These are phyloP conservation scores for Jimgerdemannia lactiflua DNA, from an alignment of 192 early-diverging fungal genomes.

Conservation along the genomic window DNA sequence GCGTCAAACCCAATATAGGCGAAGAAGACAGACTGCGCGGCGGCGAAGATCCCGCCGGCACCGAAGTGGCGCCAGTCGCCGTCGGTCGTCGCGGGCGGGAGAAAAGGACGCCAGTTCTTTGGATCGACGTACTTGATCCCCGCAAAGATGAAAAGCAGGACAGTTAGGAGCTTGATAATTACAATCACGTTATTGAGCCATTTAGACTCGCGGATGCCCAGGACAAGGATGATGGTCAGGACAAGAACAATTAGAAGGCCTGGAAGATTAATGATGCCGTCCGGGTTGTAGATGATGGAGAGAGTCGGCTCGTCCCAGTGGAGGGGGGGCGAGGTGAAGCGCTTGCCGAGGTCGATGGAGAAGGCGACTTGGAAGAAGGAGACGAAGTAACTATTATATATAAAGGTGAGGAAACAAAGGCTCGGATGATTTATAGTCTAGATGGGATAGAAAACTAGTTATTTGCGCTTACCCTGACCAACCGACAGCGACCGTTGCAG, in stretches of 20 bases:
- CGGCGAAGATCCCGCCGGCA: conserved; percentile 65
- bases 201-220: conserved; percentile 74
- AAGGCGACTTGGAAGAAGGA: conserved; percentile 63
- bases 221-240: conserved; percentile 59
- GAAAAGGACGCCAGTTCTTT: conserved; percentile 74
- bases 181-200: conserved; percentile 73
- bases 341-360: conserved; percentile 35
- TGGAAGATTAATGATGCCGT: conserved; percentile 69
- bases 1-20: conserved; percentile 90
- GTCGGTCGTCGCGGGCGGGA: conserved; percentile 46
- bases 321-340: conserved; percentile 72
- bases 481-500: conserved; percentile 70
- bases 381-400: conserved; percentile 55
- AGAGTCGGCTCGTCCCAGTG: conserved; percentile 54
- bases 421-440: too few relatives aligned
- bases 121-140: conserved; percentile 64
- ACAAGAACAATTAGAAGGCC: conserved; percentile 65
- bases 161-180: conserved; percentile 64
- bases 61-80: conserved; percentile 59
- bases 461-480: conserved; percentile 53
- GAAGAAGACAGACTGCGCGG: conserved; percentile 72
- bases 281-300: conserved; percentile 15
- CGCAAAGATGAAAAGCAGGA: conserved; percentile 80
- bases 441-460: too few relatives aligned
- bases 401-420: too few relatives aligned